These are phyloP conservation scores for Pecoramyces ruminantium DNA, from an alignment of 192 early-diverging fungal species.

Conservation along the genomic window DNA sequence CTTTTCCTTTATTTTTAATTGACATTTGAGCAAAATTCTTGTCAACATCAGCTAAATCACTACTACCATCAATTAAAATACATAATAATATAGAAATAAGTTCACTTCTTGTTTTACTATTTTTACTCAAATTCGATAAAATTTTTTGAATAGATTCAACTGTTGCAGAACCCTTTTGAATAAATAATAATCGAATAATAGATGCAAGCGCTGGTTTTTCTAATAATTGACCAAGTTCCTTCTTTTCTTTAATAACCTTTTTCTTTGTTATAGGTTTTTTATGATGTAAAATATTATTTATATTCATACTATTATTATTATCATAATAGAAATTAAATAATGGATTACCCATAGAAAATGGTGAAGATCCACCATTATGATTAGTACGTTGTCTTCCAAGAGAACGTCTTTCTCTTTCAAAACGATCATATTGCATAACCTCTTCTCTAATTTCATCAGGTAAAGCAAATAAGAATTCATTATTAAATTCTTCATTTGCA, in stretches of 20 bases:
- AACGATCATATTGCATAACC: conserved; percentile 50
- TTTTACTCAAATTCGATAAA: conserved; percentile 74
- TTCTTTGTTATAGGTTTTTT: conserved; percentile 14
- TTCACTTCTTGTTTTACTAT: conserved; percentile 66
- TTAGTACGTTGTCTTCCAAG: not conserved
- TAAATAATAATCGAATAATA: conserved; percentile 71
- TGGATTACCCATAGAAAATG: not conserved
- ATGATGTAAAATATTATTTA: not conserved
- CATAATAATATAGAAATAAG: conserved; percentile 71
- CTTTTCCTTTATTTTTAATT: conserved; percentile 32
- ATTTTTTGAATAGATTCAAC: conserved; percentile 20
- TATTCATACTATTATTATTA: not conserved
- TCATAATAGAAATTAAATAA: not conserved
- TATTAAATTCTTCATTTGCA: conserved; percentile 11
- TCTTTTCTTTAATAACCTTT: conserved; percentile 7
- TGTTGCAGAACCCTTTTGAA: conserved; percentile 36
- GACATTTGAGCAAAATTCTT: conserved; percentile 60
- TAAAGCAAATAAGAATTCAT: conserved; percentile 78
- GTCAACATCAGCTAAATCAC: conserved; percentile 57
- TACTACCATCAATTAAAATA: conserved; percentile 65
- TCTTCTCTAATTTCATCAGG: conserved; percentile 82
- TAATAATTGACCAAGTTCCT: conserved; percentile 63
- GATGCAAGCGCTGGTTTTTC: conserved; percentile 65
- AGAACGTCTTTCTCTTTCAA: conserved; percentile 47
- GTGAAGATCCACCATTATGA: not conserved